These are phyloP conservation scores for Blepharisma undulans DNA, from an alignment of 169 alveolate genomes.

Conservation along the genomic window DNA sequence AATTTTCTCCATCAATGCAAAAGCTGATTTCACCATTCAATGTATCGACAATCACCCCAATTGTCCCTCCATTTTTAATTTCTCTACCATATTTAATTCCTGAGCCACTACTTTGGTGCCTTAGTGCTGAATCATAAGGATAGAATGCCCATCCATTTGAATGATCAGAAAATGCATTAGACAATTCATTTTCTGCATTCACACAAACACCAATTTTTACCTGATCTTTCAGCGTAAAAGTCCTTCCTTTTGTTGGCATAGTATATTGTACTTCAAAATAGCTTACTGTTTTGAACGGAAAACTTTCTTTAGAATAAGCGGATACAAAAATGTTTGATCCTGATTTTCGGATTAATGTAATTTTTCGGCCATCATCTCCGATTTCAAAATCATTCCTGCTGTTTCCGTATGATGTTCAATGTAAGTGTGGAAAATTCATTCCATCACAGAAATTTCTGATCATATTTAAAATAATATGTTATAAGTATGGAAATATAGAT, in stretches of 20 bases:
- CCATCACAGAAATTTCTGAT: background rate
- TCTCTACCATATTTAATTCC: background rate
- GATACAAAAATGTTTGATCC: background rate
- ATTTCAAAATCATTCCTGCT: background rate
- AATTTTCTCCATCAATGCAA: background rate
- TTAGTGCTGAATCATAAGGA: background rate
- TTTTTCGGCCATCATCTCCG: background rate
- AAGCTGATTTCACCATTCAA: background rate
- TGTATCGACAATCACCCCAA: background rate
- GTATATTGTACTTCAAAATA: background rate
- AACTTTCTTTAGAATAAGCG: background rate
- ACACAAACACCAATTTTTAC: background rate
- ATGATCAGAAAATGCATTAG: background rate
- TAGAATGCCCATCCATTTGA: background rate
- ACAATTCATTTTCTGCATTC: background rate
- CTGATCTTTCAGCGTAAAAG: background rate
- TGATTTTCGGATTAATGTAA: background rate
- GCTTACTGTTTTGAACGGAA: background rate
- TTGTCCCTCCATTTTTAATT: background rate
- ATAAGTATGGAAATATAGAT: background rate
- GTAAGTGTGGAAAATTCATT: background rate
- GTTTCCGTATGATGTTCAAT: background rate
- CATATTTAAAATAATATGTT: background rate
- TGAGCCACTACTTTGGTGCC: background rate
- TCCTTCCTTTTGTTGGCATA: background rate